These are phyloP conservation scores for Pichia paraexigua DNA, from an alignment of 805 yeast genomes.

Conservation along the genomic window DNA sequence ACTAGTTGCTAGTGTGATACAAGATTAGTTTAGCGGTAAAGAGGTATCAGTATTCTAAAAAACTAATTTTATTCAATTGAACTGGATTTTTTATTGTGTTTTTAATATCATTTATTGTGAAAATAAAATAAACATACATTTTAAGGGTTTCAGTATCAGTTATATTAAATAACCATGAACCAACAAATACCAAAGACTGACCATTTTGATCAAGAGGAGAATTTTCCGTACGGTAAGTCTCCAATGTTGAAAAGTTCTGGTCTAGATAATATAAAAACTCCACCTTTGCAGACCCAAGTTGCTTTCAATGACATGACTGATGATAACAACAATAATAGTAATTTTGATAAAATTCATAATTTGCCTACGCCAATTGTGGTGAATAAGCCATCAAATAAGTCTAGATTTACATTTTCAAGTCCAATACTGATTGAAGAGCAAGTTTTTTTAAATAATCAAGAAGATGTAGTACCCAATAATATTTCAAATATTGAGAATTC, in stretches of 20 bases:
- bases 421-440: not conserved
- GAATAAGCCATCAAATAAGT: not conserved
- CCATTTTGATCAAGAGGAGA: not conserved
- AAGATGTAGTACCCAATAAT: not conserved
- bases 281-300: slow-evolving; percentile 3
- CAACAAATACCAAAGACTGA: not conserved
- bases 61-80: not conserved
- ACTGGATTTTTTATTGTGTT: not conserved
- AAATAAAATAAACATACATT: no score
- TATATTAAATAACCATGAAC: not conserved
- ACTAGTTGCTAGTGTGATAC: no score
- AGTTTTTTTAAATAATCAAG: not conserved
- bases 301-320: not conserved
- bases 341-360: slow-evolving; percentile 13
- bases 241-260: not conserved
- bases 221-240: not conserved
- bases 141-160: not conserved
- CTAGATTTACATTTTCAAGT: not conserved
- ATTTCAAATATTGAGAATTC: not conserved
- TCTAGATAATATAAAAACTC: slow-evolving; percentile 3
- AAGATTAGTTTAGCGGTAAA: no score
- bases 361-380: slow-evolving; percentile 19
- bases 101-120: not conserved
- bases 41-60: no score
- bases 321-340: not conserved